A percentile compares a stretch with the other conserved stretches of the same genome.
Evolutionary conservation across 306 rosid genomes (phyloP).

Genomic region (Prunus kanzakura): DNA sequence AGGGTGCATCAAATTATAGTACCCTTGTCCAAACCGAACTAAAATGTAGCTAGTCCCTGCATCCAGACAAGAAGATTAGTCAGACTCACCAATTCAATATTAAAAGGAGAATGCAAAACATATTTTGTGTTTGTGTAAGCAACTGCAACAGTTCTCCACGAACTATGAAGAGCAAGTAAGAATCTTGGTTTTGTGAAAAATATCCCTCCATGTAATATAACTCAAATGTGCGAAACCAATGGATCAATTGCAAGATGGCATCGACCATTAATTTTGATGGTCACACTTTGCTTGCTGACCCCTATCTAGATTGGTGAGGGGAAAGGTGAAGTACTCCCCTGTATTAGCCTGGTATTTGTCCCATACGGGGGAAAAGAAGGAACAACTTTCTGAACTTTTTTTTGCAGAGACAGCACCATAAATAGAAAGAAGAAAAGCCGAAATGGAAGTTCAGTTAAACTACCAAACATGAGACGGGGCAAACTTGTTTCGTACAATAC

Average conservation of each 20-base stretch:
- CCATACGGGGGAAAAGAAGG: neutral
- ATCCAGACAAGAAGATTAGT: conserved; percentile 22
- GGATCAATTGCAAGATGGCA: neutral
- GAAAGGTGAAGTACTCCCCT: neutral
- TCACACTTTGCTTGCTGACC: too few relatives aligned
- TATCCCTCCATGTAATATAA: neutral
- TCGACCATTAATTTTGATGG: neutral
- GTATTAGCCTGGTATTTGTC: neutral
- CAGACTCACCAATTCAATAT: neutral
- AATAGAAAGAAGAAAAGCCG: neutral
- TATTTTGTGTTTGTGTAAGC: neutral
- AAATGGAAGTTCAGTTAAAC: neutral
- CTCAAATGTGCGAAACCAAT: neutral
- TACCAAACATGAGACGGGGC: neutral
- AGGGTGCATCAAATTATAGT: neutral
- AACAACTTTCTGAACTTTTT: neutral
- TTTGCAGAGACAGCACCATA: neutral
- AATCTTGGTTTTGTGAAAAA: neutral
- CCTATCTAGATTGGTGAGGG: neutral
- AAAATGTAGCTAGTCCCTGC: conserved; percentile 61
- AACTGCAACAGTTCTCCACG: neutral
- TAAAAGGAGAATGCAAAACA: neutral
- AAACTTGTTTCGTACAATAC: neutral
- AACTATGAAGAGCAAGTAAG: neutral
- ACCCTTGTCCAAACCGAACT: neutral